These are phyloP conservation scores for Nidula microcarpa DNA, from an alignment of 768 basidiomycete species.

Conservation along the genomic window DNA sequence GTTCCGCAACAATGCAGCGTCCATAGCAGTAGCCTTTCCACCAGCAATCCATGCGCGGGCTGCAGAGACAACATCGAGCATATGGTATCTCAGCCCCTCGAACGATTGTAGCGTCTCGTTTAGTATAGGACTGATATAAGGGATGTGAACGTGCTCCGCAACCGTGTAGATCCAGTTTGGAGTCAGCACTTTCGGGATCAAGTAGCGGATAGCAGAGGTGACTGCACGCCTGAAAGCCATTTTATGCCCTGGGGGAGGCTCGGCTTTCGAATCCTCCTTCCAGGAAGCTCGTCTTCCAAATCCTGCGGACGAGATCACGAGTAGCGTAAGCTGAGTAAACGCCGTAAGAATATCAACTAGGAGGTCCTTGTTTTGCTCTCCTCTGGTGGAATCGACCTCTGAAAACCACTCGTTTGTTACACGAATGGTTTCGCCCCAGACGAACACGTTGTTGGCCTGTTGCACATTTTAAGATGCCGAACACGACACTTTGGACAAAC, in stretches of 20 bases:
- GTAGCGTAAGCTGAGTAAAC: slow-evolving; percentile 28
- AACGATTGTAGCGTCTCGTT: slow-evolving; percentile 25
- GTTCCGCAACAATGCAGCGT: slow-evolving; percentile 38
- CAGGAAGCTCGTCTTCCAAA: slow-evolving; percentile 36
- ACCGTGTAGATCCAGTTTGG: slow-evolving; percentile 31
- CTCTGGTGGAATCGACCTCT: slow-evolving; percentile 20
- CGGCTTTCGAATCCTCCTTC: slow-evolving; percentile 20
- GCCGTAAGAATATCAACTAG: slow-evolving; percentile 17
- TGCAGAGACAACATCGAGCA: slow-evolving; percentile 34
- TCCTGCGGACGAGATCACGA: slow-evolving; percentile 35
- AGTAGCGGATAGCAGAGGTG: slow-evolving; percentile 19
- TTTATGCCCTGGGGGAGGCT: slow-evolving; percentile 23
- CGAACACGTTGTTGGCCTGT: slow-evolving; percentile 44
- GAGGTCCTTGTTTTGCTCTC: not conserved
- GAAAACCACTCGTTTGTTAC: slow-evolving; percentile 39
- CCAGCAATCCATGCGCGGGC: slow-evolving; percentile 30
- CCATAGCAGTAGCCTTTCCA: slow-evolving; percentile 15
- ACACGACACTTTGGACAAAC: not conserved
- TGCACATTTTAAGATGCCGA: not conserved
- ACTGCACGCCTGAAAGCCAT: slow-evolving; percentile 31
- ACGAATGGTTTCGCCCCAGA: slow-evolving; percentile 41
- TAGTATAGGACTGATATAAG: slow-evolving; percentile 27
- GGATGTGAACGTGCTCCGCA: slow-evolving; percentile 22
- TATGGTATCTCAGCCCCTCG: slow-evolving; percentile 31
- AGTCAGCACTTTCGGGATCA: slow-evolving; percentile 22